Base-by-base conservation (phyloP, 306 rosid genomes). In the Casuarina equisetifolia region DNA sequence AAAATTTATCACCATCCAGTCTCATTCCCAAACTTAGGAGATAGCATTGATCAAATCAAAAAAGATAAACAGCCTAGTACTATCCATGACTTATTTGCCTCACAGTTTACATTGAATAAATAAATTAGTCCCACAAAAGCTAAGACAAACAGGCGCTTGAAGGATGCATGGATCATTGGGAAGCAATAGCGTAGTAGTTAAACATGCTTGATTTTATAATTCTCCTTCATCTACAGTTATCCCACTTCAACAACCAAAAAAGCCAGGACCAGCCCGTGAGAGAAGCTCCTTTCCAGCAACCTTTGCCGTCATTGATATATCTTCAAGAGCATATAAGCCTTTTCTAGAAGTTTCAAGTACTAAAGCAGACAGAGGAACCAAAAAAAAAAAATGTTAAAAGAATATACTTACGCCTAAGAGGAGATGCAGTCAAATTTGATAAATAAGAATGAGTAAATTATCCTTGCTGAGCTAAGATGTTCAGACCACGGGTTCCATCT, bases 241-340 rank as follows among this genome's bases (percentile, higher is more conserved):
- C 44, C 20, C 40, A 68, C 49, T 75, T 12, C 78, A 90, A 76
- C 86, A 74, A 82, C 81, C 86, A 53, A 93, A 93, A 84, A 93
- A 93, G 36, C 86, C 93, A 44, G 96, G 92, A 76, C 94, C 96
- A 48, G 97, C 97, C 19, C 66, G 87, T 72, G 91, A 86, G 55
- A 93, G 94, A 63, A 93, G 96, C 86, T 93, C 97, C 86, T 88
- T 75, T 6, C 97, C 94, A 43, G 97, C 97, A 81, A 89, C 97
- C 82, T 84, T 84, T 64, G 96, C 97, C 87, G 91, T 93, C 79
- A 75, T 74, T 32, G 89, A 62, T 96, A 93, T 93, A 61, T 93
- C 97, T 58, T 89, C 88, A 39, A 57, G 53, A 45, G 94, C 80
- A 67, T 88, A 93, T 16, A 64, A 86, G 69, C 92, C 97, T 78